phyloP scores from a whole-genome alignment of 768 basidiomycete species.

The Candolleomyces aberdarensis region DNA sequence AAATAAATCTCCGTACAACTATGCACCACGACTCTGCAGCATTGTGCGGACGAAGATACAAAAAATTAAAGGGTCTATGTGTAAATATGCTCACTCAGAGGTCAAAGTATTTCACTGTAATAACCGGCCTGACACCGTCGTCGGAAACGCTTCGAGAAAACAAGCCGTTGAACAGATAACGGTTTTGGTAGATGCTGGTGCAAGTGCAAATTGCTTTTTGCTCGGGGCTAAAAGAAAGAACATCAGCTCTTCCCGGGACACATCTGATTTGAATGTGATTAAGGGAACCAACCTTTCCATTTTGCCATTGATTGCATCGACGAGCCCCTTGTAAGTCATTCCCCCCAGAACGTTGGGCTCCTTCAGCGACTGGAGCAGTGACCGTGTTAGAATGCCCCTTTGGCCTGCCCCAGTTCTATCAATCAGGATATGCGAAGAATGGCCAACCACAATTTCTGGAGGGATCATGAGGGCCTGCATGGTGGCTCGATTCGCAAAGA shows the following conservation, averaged over 20 bases:
- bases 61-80: no score
- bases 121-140: neutral
- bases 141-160: neutral
- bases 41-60: no score
- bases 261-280: neutral
- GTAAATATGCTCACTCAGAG: no score
- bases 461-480: neutral
- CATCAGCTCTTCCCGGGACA: neutral
- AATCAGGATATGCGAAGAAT: neutral
- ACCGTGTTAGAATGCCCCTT: neutral
- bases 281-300: neutral
- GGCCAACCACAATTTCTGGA: neutral
- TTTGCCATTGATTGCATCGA: neutral
- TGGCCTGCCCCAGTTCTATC: neutral
- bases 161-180: neutral
- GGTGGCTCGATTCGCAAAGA: neutral
- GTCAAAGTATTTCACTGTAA: neutral
- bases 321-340: neutral
- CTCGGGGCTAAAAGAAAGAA: neutral
- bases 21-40: no score
- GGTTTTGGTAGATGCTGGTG: neutral
- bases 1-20: no score
- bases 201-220: neutral
- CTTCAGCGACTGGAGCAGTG: neutral
- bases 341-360: neutral